phyloP scores from a whole-genome alignment of 257 asterid species.

The Sherardia arvensis region DNA sequence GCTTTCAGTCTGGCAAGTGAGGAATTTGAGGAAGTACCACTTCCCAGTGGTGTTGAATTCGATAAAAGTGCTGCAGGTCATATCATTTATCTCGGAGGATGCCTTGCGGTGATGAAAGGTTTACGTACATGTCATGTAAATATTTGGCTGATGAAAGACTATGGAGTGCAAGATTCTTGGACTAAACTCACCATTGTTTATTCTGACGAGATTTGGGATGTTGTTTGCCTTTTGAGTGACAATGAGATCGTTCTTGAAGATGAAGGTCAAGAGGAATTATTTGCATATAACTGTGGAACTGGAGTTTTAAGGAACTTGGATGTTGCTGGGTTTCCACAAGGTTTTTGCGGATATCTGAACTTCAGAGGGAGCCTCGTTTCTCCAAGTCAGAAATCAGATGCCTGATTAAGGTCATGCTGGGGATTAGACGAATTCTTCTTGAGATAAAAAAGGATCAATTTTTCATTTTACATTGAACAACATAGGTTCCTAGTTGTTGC shows the following conservation, averaged over 20 bases:
- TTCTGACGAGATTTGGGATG: background rate
- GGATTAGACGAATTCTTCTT: no score
- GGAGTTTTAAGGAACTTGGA: background rate
- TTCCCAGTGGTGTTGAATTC: background rate
- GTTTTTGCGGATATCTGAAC: background rate
- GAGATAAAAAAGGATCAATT: no score
- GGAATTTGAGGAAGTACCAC: background rate
- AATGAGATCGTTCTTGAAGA: background rate
- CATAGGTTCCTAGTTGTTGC: no score
- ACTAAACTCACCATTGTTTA: background rate
- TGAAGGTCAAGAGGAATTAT: background rate
- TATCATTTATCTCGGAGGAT: background rate
- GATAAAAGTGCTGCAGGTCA: no score
- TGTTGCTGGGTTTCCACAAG: background rate
- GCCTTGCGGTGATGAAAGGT: background rate
- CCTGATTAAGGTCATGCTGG: no score
- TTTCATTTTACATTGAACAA: no score
- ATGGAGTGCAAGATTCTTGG: background rate
- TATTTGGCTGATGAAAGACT: background rate
- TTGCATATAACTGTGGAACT: background rate
- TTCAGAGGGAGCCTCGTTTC: background rate
- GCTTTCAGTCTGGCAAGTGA: background rate
- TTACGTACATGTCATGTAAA: background rate
- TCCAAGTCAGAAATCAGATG: background rate
- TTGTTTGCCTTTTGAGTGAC: background rate